Evolutionary conservation across 164 flowering plant genomes (phyloP).

Genomic region (Echeveria elegans): DNA sequence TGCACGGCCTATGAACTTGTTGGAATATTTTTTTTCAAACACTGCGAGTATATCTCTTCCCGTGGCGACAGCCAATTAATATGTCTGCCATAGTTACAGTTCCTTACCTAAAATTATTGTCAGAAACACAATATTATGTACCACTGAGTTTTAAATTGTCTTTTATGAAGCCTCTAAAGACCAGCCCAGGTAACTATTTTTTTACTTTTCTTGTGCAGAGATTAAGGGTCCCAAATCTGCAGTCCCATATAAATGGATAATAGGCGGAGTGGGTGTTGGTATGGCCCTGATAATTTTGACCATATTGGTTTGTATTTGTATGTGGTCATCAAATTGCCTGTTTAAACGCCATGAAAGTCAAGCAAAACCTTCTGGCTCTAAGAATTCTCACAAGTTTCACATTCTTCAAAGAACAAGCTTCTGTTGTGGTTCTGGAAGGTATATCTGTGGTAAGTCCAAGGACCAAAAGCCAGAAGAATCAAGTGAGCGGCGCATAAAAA

Average conservation of each 20-base stretch:
- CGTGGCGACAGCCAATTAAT: not conserved
- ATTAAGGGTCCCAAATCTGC: slow-evolving; percentile 35
- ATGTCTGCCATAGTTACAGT: not conserved
- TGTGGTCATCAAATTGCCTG: slow-evolving; percentile 46
- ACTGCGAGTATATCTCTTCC: not conserved
- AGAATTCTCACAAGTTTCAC: slow-evolving; percentile 56
- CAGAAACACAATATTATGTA: not conserved
- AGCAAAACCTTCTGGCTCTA: slow-evolving; percentile 42
- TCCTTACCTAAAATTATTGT: not conserved
- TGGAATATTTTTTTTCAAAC: not conserved
- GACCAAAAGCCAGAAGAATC: slow-evolving; percentile 52
- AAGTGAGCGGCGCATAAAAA: slow-evolving; percentile 35
- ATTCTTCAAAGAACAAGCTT: slow-evolving; percentile 72
- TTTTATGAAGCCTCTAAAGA: not conserved
- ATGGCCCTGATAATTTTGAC: slow-evolving; percentile 38
- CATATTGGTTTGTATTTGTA: slow-evolving; percentile 29
- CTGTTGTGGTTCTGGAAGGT: slow-evolving; percentile 77
- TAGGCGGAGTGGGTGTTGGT: slow-evolving; percentile 57
- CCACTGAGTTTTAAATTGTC: not conserved
- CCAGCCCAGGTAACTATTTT: not conserved
- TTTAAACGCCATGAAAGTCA: slow-evolving; percentile 20
- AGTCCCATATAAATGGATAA: slow-evolving; percentile 68
- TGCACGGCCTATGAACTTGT: not conserved
- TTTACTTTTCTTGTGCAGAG: slow-evolving; percentile 35
- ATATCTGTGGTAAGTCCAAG: slow-evolving; percentile 35